These are phyloP conservation scores for Trichoderma citrinoviride DNA, from an alignment of 2,329 filamentous ascomycete genomes.

Conservation along the genomic window DNA sequence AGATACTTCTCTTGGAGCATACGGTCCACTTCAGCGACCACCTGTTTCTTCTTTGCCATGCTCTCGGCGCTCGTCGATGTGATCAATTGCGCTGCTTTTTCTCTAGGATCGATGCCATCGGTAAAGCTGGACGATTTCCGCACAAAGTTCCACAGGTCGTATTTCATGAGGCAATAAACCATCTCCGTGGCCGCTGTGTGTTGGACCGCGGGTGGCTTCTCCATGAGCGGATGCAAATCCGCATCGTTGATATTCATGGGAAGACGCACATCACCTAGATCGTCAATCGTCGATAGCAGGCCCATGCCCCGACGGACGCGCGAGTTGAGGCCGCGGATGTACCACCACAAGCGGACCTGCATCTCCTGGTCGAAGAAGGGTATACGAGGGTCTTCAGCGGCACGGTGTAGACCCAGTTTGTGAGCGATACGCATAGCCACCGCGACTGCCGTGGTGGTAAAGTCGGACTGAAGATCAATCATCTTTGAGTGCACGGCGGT, in stretches of 20 bases:
- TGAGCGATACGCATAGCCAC: constrained; percentile 63
- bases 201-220: constrained; percentile 43
- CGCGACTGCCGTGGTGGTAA: constrained; percentile 57
- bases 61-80: neutral
- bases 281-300: constrained; percentile 44
- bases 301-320: constrained; percentile 11
- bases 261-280: constrained; percentile 53
- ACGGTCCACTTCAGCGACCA: neutral
- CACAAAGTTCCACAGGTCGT: constrained; percentile 34
- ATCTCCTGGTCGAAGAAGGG: constrained; percentile 65
- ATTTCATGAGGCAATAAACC: constrained; percentile 54
- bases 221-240: constrained; percentile 54
- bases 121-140: neutral
- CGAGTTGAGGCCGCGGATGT: constrained; percentile 57
- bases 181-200: constrained; percentile 60
- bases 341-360: constrained; percentile 64
- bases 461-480: constrained; percentile 38
- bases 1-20: constrained; percentile 12
- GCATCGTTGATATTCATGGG: constrained; percentile 59
- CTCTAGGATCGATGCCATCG: neutral
- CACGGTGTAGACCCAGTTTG: constrained; percentile 64
- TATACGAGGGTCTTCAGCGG: constrained; percentile 56
- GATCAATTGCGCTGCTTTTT: neutral
- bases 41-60: neutral
- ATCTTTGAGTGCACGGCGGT: neutral